Evolutionary conservation across 73 alveolate species (phyloP), one percentile per base, ranked within the genome.

Genomic region (Paramecium primaurelia): DNA sequence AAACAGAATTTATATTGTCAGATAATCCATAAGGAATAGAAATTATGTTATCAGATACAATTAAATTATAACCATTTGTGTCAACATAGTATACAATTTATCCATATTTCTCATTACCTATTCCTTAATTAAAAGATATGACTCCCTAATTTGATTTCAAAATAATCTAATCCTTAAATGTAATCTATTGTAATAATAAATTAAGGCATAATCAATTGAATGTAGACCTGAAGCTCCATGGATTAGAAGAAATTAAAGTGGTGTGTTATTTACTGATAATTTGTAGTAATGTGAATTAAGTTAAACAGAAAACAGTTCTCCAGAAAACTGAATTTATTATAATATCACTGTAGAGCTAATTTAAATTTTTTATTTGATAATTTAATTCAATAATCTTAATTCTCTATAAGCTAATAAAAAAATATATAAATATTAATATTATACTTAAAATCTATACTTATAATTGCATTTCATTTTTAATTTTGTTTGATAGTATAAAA

Each of bases 151-250:
- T 89, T 34, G 94, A 89, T 89, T 59, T 42, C 37, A 28, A 40
- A 42, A 73, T 89, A 42, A 38, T 89, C 10, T 40, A 73, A 45
- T 58, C 54, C 18, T 16, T 89, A 9, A 22, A 45, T n/a, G 94
- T 89, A 89, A n/a, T 20, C 28, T 28, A 2, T 22, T 20, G 1
- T 42, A 25, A 14, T 73, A 6, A 8, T 10, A 40, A 22, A 22
- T 22, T 22, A 22, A 73, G 87, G 32, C 58, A 2, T 18, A 30
- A 36, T 73, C 87, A 40, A 80, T 92, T 40, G 93, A 92, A 40
- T 59, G 89, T 11, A 92, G 91, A 38, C 96, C 96, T 32, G 94
- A 92, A 47, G 96, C 96, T 1, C 96, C 96, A 26, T 92, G 96
- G 95, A 91, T 92, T 36, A 87, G 93, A 45, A 86, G 96, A 51